phyloP scores from a whole-genome alignment of 2,329 filamentous ascomycete species.

The Fusarium sp. region DNA sequence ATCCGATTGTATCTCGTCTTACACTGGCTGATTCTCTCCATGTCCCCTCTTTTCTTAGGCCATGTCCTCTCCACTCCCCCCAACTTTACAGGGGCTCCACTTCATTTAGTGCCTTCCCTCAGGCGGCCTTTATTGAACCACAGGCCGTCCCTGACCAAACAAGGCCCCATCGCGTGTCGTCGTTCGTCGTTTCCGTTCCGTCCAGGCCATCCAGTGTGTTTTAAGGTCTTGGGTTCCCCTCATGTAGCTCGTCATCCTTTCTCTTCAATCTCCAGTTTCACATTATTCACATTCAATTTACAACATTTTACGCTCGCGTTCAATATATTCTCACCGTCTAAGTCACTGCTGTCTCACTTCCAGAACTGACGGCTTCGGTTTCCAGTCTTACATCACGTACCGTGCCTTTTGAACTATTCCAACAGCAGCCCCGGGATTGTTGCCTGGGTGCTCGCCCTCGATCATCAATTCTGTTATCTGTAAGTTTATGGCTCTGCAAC shows the following conservation, averaged over 20 bases:
- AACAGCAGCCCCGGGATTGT: constrained; percentile 10
- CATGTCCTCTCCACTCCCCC: constrained; percentile 25
- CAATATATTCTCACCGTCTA: background rate
- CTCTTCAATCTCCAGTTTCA: constrained; percentile 6
- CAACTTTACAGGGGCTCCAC: constrained; percentile 29
- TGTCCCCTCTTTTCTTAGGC: constrained; percentile 28
- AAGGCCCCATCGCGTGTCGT: constrained; percentile 24
- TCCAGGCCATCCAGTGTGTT: background rate
- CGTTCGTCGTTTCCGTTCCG: constrained; percentile 19
- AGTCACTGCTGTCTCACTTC: constrained; percentile 20
- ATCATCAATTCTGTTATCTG: background rate
- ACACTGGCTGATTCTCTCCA: background rate
- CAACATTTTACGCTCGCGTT: constrained; percentile 2
- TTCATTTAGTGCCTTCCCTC: constrained; percentile 13
- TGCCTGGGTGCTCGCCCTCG: constrained; percentile 10
- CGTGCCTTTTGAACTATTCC: background rate
- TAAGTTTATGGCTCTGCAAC: constrained; percentile 5
- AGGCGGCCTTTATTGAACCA: constrained; percentile 15
- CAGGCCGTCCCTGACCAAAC: constrained; percentile 22
- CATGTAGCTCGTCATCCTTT: constrained; percentile 11
- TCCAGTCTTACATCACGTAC: background rate
- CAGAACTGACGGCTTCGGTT: background rate
- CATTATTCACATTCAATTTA: background rate
- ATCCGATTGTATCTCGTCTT: constrained; percentile 7
- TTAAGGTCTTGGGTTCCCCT: constrained; percentile 29